These are phyloP conservation scores for Aspergillus hiratsukae DNA, from an alignment of 2,329 filamentous ascomycete species.

Conservation along the genomic window DNA sequence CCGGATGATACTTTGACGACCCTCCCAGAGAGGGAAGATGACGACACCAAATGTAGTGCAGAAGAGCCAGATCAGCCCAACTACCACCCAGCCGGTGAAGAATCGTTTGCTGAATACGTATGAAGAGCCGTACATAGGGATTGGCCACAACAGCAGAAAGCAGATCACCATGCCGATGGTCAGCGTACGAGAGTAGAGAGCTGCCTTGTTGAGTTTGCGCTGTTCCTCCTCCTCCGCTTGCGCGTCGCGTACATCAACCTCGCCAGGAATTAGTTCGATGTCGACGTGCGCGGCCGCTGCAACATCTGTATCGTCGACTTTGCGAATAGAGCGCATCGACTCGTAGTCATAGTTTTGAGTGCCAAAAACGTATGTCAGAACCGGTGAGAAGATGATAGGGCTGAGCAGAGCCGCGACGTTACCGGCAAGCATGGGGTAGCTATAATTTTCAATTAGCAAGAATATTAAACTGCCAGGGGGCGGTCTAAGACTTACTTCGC, in stretches of 20 bases:
- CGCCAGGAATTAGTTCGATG: conserved; percentile 59
- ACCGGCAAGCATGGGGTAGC: conserved; percentile 77
- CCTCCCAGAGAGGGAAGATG: conserved; percentile 76
- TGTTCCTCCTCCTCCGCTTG: conserved; percentile 43
- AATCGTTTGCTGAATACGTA: conserved; percentile 81
- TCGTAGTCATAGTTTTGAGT: conserved; percentile 78
- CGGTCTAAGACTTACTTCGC: conserved; percentile 52
- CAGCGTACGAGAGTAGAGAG: conserved; percentile 51
- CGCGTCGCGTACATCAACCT: conserved; percentile 31
- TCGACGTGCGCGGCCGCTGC: conserved; percentile 61
- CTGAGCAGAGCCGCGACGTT: conserved; percentile 79
- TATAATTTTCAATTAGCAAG: conserved; percentile 4
- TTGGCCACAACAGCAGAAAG: conserved; percentile 80
- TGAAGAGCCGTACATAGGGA: conserved; percentile 78
- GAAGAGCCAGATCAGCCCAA: conserved; percentile 78
- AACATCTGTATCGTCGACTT: conserved; percentile 72
- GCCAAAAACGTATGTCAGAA: conserved; percentile 69
- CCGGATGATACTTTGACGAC: conserved; percentile 60
- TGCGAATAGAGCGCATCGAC: conserved; percentile 74
- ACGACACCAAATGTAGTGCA: conserved; percentile 68
- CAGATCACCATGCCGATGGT: conserved; percentile 64
- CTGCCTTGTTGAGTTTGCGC: conserved; percentile 50
- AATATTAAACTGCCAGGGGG: neutral
- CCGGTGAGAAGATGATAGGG: conserved; percentile 67
- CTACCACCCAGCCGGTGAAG: conserved; percentile 75